Percentiles rank a stretch among this genome's conserved stretches.
Conservation (phyloP, 495 filamentous ascomycete genomes). For the Podospora fimiseda region DNA sequence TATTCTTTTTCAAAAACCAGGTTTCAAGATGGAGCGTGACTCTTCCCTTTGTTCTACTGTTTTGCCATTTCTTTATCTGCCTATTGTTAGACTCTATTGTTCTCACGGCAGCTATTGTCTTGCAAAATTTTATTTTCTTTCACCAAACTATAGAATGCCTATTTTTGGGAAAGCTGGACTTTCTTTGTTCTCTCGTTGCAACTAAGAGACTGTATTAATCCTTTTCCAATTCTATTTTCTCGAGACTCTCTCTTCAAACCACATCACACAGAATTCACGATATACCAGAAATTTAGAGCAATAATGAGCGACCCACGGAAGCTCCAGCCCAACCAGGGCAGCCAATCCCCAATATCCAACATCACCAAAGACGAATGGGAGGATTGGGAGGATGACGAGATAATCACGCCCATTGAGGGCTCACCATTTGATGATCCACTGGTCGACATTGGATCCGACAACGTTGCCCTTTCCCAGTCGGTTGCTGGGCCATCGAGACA, state of each 20-base stretch:
- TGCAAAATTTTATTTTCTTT: not conserved
- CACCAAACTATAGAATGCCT: conserved; percentile 5
- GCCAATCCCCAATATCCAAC: conserved; percentile 5
- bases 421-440: conserved; percentile 20
- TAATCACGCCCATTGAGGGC: conserved; percentile 19
- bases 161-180: conserved; percentile 6
- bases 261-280: no score
- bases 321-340: not conserved
- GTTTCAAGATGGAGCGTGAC: not conserved
- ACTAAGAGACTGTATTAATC: not conserved
- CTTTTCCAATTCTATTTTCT: not conserved
- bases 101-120: conserved; percentile 11
- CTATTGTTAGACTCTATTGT: conserved; percentile 1
- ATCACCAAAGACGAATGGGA: conserved; percentile 42
- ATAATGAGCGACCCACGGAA: conserved; percentile 17
- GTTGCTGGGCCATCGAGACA: conserved; percentile 10
- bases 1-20: not conserved
- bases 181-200: conserved; percentile 3
- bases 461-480: conserved; percentile 11
- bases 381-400: conserved; percentile 40
- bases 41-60: not conserved
- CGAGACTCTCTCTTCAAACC: no score
- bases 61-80: not conserved
- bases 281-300: not conserved
- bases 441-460: not conserved